Conservation (phyloP, 805 yeast species). For the Hyphopichia homilentoma region DNA sequence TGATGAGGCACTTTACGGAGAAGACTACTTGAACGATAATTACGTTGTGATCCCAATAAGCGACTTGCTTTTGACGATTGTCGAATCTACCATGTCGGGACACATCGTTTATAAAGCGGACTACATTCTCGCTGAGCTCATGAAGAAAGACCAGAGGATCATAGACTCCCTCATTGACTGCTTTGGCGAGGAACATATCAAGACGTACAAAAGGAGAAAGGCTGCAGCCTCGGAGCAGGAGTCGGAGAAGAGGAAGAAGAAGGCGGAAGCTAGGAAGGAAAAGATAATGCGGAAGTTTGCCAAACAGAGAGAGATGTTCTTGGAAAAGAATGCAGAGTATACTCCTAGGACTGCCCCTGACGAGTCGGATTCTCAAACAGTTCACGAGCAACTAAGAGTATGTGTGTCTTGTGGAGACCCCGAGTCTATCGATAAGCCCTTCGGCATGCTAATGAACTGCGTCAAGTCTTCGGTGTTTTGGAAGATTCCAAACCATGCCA, state of each 20-base stretch:
- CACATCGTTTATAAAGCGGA: constrained; percentile 53
- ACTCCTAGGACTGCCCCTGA: constrained; percentile 4
- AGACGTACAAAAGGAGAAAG: constrained; percentile 46
- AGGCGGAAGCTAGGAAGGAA: constrained; percentile 61
- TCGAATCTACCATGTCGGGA: constrained; percentile 48
- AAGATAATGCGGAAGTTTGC: constrained; percentile 61
- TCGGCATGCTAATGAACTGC: constrained; percentile 57
- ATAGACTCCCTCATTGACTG: constrained; percentile 49
- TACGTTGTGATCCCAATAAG: constrained; percentile 56
- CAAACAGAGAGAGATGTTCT: constrained; percentile 46
- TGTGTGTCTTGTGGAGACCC: constrained; percentile 63
- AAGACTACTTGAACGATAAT: constrained; percentile 34
- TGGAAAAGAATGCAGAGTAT: constrained; percentile 31
- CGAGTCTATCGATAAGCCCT: constrained; percentile 40
- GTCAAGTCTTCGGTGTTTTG: constrained; percentile 48
- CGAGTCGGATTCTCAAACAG: constrained; percentile 2
- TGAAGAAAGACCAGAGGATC: constrained; percentile 46
- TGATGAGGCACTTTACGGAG: constrained; percentile 42
- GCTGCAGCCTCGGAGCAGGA: constrained; percentile 45
- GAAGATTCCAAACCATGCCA: constrained; percentile 32
- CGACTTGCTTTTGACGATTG: constrained; percentile 50
- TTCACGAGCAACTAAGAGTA: constrained; percentile 26
- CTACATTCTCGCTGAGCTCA: constrained; percentile 46
- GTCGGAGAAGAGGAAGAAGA: constrained; percentile 48
- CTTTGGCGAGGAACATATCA: constrained; percentile 55